A percentile compares a stretch with the other conserved stretches of the same genome.
phyloP scores from a whole-genome alignment of 2,329 filamentous ascomycete genomes.

The Trichoderma gracile region DNA sequence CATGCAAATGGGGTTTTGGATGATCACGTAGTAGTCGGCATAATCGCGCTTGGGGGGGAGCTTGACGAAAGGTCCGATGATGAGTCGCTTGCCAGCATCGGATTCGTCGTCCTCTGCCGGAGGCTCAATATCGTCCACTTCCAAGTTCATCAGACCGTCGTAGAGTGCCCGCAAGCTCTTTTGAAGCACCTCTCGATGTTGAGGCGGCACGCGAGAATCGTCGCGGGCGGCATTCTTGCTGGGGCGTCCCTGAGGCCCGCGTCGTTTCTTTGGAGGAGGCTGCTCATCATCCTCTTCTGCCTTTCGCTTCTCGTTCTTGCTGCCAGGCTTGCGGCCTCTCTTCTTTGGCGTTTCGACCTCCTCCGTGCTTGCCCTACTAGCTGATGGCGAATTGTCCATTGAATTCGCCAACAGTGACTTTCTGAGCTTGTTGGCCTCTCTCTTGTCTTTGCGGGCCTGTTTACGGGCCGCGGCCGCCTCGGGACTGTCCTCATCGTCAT shows the following conservation, averaged over 20 bases:
- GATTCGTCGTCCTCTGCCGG: conserved; percentile 59
- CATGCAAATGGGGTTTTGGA: conserved; percentile 91
- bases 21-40: conserved; percentile 93
- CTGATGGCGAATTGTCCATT: conserved; percentile 69
- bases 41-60: conserved; percentile 86
- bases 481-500: conserved; percentile 91
- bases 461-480: conserved; percentile 92
- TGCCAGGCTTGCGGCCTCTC: conserved; percentile 77
- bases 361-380: conserved; percentile 82
- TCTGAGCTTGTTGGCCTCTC: conserved; percentile 74
- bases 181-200: conserved; percentile 77
- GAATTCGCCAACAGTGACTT: conserved; percentile 42
- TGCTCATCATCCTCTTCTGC: conserved; percentile 76
- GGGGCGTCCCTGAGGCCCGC: conserved; percentile 67
- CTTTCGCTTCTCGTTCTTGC: conserved; percentile 82
- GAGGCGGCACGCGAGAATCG: conserved; percentile 57
- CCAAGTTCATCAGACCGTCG: conserved; percentile 78
- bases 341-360: conserved; percentile 76
- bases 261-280: conserved; percentile 75
- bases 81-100: conserved; percentile 67
- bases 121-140: conserved; percentile 70
- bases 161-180: conserved; percentile 75
- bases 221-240: conserved; percentile 53
- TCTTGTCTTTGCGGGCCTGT: conserved; percentile 77
- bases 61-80: conserved; percentile 93